phyloP scores from a whole-genome alignment of 2,329 filamentous ascomycete genomes.

The Colletotrichum sp. region DNA sequence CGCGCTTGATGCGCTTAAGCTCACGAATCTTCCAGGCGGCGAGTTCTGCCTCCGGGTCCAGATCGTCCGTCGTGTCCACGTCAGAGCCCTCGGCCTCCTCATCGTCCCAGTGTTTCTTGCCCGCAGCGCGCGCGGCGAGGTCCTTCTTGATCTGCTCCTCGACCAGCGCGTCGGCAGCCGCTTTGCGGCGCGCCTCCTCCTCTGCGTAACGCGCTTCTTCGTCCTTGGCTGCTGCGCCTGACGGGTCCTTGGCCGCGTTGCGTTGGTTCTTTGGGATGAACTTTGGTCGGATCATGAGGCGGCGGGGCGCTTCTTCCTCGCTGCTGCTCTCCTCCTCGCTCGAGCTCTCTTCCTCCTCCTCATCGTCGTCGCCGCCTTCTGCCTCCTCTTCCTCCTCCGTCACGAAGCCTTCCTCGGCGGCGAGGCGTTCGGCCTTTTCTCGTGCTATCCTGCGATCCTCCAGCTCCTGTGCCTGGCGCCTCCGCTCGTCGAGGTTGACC shows the following conservation, averaged over 20 bases:
- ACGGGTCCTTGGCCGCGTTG: slow-evolving; percentile 31
- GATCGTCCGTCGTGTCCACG: slow-evolving; percentile 86
- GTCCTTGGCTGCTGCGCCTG: slow-evolving; percentile 31
- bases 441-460: slow-evolving; percentile 53
- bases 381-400: slow-evolving; percentile 59
- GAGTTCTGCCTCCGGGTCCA: slow-evolving; percentile 86
- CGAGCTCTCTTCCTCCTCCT: slow-evolving; percentile 31
- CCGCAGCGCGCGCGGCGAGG: slow-evolving; percentile 73
- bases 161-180: slow-evolving; percentile 78
- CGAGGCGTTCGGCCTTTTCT: slow-evolving; percentile 54
- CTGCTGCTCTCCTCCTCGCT: slow-evolving; percentile 51
- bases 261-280: slow-evolving; percentile 67
- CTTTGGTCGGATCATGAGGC: slow-evolving; percentile 66
- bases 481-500: slow-evolving; percentile 55
- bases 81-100: slow-evolving; percentile 66
- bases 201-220: slow-evolving; percentile 47
- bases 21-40: slow-evolving; percentile 95
- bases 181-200: slow-evolving; percentile 69
- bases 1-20: slow-evolving; percentile 84
- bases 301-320: slow-evolving; percentile 62
- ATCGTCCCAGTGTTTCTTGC: slow-evolving; percentile 88
- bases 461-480: slow-evolving; percentile 50
- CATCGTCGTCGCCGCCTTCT: slow-evolving; percentile 44
- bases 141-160: slow-evolving; percentile 89
- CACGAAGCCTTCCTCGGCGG: slow-evolving; percentile 67